These are phyloP conservation scores for Plasmodium ovale DNA, from an alignment of 169 alveolate genomes.

Conservation along the genomic window DNA sequence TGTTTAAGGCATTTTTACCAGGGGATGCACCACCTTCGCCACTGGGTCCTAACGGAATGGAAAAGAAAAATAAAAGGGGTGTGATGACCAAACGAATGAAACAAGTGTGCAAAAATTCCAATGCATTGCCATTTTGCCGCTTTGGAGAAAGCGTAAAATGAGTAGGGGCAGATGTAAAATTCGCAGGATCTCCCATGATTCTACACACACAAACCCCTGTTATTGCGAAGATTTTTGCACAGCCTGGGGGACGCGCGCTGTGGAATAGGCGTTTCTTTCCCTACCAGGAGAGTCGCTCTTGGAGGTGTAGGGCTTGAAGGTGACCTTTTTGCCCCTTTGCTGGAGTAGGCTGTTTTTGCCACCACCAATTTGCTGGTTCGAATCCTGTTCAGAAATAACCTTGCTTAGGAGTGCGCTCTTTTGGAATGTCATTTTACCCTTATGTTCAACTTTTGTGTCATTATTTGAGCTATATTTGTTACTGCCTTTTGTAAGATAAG, in stretches of 20 bases:
- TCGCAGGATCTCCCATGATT: too few relatives aligned
- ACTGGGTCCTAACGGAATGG: too few relatives aligned
- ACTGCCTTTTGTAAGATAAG: not conserved
- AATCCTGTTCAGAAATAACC: not conserved
- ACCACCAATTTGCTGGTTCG: not conserved
- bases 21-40: not conserved
- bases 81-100: too few relatives aligned
- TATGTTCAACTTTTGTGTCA: not conserved
- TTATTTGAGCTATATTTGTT: not conserved
- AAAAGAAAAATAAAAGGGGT: too few relatives aligned
- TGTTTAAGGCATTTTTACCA: not conserved
- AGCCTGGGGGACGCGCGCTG: too few relatives aligned
- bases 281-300: conserved; percentile 21
- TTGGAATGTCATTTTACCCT: not conserved
- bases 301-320: conserved; percentile 44
- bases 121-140: too few relatives aligned
- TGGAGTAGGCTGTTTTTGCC: not conserved
- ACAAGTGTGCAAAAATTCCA: too few relatives aligned
- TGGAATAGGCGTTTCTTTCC: too few relatives aligned
- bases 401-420: conserved; percentile 10
- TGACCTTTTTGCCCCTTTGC: conserved; percentile 34
- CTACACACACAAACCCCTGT: too few relatives aligned
- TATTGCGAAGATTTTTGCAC: too few relatives aligned
- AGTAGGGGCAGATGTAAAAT: too few relatives aligned
- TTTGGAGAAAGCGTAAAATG: too few relatives aligned